Evolutionary conservation across 1,284 basidiomycete genomes (phyloP).

Genomic region (Ceratobasidium sp.): DNA sequence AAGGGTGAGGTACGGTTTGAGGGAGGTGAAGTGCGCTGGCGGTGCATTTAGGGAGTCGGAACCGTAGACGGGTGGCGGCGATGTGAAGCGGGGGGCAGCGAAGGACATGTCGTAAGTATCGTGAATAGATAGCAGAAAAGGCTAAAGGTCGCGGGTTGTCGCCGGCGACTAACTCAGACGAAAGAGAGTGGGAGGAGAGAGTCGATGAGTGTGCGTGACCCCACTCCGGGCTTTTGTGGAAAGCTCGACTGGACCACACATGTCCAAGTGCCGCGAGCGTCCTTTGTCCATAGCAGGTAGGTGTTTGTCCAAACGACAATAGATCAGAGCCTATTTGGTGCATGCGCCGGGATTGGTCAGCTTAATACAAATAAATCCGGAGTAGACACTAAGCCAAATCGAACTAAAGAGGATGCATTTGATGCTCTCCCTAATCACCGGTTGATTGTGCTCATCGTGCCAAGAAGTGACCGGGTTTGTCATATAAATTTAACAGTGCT

Average conservation of each 20-base stretch:
- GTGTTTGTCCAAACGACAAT: slow-evolving; percentile 4
- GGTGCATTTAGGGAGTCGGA: slow-evolving; percentile 7
- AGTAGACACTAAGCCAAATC: slow-evolving; percentile 8
- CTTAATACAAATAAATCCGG: slow-evolving; percentile 19
- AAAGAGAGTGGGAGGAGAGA: slow-evolving; percentile 23
- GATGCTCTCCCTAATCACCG: too few species aligned
- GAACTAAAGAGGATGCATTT: not conserved
- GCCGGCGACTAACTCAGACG: slow-evolving; percentile 38
- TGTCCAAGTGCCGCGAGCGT: not conserved
- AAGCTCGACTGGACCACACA: not conserved
- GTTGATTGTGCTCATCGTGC: too few species aligned
- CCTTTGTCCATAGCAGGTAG: slow-evolving; percentile 18
- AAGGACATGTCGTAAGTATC: slow-evolving; percentile 37
- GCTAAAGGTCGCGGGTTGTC: slow-evolving; percentile 18
- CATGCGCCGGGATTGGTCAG: not conserved
- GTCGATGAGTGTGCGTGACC: not conserved
- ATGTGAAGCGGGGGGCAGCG: slow-evolving; percentile 20
- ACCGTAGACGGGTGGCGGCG: slow-evolving; percentile 30
- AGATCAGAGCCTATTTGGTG: slow-evolving; percentile 1
- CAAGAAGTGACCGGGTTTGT: too few species aligned
- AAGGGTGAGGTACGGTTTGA: slow-evolving; percentile 82
- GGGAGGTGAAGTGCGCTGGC: slow-evolving; percentile 48
- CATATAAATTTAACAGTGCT: too few species aligned
- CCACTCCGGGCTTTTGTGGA: slow-evolving; percentile 24
- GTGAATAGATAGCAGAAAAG: slow-evolving; percentile 5